Evolutionary conservation across 2,329 filamentous ascomycete species (phyloP).

Genomic region (Rosellinia necatrix): DNA sequence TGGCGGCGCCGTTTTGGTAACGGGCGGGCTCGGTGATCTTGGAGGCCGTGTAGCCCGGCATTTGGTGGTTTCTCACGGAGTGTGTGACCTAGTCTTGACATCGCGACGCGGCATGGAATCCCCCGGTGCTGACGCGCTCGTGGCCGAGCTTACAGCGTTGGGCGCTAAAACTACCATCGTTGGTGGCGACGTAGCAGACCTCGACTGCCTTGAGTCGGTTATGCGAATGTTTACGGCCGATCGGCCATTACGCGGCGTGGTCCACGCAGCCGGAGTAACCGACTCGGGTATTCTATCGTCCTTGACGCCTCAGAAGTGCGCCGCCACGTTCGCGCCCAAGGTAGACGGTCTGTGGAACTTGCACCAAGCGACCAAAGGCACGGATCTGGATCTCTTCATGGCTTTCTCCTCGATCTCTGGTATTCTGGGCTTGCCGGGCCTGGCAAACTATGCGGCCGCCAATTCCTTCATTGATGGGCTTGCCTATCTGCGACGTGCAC

Average conservation of each 20-base stretch:
- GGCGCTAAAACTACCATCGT: constrained; percentile 35
- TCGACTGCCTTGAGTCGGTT: constrained; percentile 28
- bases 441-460: constrained; percentile 37
- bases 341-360: constrained; percentile 35
- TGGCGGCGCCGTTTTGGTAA: constrained; percentile 38
- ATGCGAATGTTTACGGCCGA: constrained; percentile 32
- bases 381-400: constrained; percentile 37
- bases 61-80: constrained; percentile 32
- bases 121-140: constrained; percentile 32
- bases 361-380: constrained; percentile 32
- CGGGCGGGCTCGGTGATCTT: constrained; percentile 38
- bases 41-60: constrained; percentile 35
- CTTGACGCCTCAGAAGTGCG: constrained; percentile 36
- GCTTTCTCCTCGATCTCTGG: constrained; percentile 39
- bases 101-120: constrained; percentile 38
- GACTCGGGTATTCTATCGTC: constrained; percentile 37
- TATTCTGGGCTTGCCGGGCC: constrained; percentile 34
- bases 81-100: constrained; percentile 37
- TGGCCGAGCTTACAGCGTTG: constrained; percentile 31
- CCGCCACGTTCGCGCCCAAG: constrained; percentile 33
- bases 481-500: constrained; percentile 30
- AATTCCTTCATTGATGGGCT: constrained; percentile 36
- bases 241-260: constrained; percentile 39
- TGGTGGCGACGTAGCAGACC: constrained; percentile 33
- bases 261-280: constrained; percentile 38